Percentiles rank a stretch among this genome's conserved stretches.
phyloP scores from a whole-genome alignment of 805 yeast genomes.

The Saccharomycopsis selenospora region DNA sequence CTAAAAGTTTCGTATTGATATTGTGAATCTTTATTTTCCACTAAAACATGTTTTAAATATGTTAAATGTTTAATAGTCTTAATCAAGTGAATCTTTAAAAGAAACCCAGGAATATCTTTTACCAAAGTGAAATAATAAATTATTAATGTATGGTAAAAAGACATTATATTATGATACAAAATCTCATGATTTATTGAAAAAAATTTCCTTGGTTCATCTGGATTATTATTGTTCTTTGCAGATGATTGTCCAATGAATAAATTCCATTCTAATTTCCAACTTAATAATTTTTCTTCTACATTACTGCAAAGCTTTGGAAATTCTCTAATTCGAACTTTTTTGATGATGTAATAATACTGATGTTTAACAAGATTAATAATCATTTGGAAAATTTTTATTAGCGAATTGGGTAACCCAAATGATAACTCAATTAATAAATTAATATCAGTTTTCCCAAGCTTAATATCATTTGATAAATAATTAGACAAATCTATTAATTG shows the following conservation, averaged over 20 bases:
- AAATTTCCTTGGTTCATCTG: constrained; percentile 25
- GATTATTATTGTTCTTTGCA: constrained; percentile 13
- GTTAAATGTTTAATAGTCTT: constrained; percentile 36
- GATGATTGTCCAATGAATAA: constrained; percentile 18
- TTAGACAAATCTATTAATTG: neutral
- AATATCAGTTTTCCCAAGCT: constrained; percentile 31
- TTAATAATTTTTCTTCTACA: constrained; percentile 24
- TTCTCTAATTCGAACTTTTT: constrained; percentile 21
- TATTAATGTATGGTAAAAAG: constrained; percentile 37
- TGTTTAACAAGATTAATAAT: constrained; percentile 35
- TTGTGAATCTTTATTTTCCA: neutral
- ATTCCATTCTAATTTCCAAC: constrained; percentile 40
- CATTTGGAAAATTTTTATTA: constrained; percentile 34
- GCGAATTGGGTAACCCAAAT: constrained; percentile 40
- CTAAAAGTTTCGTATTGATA: constrained; percentile 6
- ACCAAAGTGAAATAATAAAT: constrained; percentile 36
- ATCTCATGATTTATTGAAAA: constrained; percentile 39
- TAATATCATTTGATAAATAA: neutral
- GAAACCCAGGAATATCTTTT: constrained; percentile 28
- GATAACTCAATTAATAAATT: constrained; percentile 41
- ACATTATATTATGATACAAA: constrained; percentile 39
- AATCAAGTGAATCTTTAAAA: constrained; percentile 33
- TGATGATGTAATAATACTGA: constrained; percentile 31
- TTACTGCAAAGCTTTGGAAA: constrained; percentile 24
- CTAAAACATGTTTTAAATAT: constrained; percentile 32